Conservation (phyloP, 768 basidiomycete species). For the Lentinula raphanica region DNA sequence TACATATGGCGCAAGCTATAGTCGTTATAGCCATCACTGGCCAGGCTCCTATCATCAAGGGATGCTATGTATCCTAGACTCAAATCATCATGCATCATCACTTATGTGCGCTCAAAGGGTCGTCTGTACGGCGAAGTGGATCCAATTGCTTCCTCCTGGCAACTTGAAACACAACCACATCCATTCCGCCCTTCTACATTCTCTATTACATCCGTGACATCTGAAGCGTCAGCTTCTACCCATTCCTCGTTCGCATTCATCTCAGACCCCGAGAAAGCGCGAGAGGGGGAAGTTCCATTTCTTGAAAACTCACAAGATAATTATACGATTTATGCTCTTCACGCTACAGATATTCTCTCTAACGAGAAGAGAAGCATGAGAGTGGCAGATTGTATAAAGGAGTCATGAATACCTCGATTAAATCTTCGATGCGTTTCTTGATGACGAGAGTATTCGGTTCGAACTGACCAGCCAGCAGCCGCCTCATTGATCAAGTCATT, state of each 20-base stretch:
- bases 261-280: slow-evolving; percentile 83
- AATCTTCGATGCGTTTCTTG: slow-evolving; percentile 88
- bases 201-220: slow-evolving; percentile 71
- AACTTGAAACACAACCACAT: slow-evolving; percentile 60
- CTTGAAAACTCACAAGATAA: slow-evolving; percentile 58
- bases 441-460: slow-evolving; percentile 79
- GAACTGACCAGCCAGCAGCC: slow-evolving; percentile 81
- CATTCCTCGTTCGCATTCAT: slow-evolving; percentile 79
- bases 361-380: no score
- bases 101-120: slow-evolving; percentile 40
- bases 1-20: no score
- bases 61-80: slow-evolving; percentile 23
- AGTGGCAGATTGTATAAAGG: not conserved
- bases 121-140: slow-evolving; percentile 69
- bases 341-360: slow-evolving; percentile 93
- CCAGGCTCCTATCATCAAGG: slow-evolving; percentile 70
- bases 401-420: slow-evolving; percentile 70
- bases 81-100: not conserved
- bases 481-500: slow-evolving; percentile 87
- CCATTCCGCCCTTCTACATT: slow-evolving; percentile 54
- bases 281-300: no score
- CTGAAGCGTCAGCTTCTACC: slow-evolving; percentile 55
- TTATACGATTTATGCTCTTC: slow-evolving; percentile 86
- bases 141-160: slow-evolving; percentile 66
- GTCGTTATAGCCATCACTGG: no score